Evolutionary conservation across 2,329 filamentous ascomycete genomes (phyloP).

Genomic region (Pseudogymnoascus sp.): DNA sequence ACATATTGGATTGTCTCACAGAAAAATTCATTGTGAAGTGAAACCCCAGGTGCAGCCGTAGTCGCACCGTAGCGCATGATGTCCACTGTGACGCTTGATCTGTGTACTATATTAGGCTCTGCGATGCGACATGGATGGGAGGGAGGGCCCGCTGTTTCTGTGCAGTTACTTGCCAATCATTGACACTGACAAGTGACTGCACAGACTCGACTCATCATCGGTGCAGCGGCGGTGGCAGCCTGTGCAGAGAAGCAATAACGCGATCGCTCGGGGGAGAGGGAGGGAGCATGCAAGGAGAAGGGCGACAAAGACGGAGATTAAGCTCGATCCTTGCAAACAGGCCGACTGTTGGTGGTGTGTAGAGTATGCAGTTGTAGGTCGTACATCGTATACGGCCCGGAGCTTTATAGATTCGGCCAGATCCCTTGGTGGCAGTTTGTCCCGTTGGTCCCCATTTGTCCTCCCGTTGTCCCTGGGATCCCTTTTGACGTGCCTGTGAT

Average conservation of each 20-base stretch:
- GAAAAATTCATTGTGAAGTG: not conserved
- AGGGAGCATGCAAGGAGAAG: not conserved
- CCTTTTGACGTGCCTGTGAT: not conserved
- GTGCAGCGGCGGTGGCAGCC: not conserved
- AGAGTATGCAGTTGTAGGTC: not conserved
- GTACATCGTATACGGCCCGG: not conserved
- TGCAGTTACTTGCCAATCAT: not conserved
- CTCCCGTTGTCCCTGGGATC: not conserved
- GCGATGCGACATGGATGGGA: constrained; percentile 7
- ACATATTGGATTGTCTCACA: not conserved
- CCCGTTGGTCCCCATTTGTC: not conserved
- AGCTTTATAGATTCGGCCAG: not conserved
- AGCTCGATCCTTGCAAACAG: not conserved
- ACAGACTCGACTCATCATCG: not conserved
- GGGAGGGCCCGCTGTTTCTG: not conserved
- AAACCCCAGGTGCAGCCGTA: not conserved
- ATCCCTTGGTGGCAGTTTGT: not conserved
- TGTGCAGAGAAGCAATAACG: not conserved
- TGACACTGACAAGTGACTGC: not conserved
- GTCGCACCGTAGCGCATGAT: not conserved
- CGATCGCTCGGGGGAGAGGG: not conserved
- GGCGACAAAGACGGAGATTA: not conserved
- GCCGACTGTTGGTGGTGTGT: not conserved
- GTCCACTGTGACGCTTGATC: not conserved
- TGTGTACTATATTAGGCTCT: not conserved